Conservation (phyloP, 495 filamentous ascomycete genomes). For the Trichoderma gamsii region DNA sequence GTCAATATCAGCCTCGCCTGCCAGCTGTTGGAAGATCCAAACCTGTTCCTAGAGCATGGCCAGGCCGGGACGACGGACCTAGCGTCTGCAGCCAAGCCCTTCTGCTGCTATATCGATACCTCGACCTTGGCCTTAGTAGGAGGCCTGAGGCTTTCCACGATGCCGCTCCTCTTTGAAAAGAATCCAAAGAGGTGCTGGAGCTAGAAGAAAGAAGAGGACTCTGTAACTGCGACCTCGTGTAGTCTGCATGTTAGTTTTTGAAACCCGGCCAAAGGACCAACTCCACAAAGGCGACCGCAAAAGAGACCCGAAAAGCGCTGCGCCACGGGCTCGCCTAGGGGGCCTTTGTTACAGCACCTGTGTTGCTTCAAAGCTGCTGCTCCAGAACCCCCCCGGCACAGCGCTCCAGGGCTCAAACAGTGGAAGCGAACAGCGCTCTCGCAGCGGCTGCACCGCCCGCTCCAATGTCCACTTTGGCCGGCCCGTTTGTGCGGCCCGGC, state of each 20-base stretch:
- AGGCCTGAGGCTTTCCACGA: not conserved
- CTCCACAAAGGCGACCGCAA: slow-evolving; percentile 10
- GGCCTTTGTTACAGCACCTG: not conserved
- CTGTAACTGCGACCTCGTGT: too few species aligned
- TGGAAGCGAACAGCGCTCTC: not conserved
- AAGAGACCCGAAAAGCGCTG: not conserved
- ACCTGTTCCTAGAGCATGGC: slow-evolving; percentile 6
- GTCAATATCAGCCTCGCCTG: not conserved
- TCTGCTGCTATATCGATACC: slow-evolving; percentile 3
- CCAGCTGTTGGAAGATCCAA: not conserved
- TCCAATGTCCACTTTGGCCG: not conserved
- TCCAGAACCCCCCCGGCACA: not conserved
- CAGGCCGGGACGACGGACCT: not conserved
- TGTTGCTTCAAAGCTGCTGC: not conserved
- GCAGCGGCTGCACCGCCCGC: slow-evolving; percentile 7
- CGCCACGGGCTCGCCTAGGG: not conserved
- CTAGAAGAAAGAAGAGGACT: not conserved
- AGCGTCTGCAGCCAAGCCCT: not conserved
- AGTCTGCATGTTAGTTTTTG: not conserved
- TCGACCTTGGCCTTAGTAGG: not conserved
- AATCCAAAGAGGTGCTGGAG: not conserved
- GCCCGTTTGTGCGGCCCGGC: slow-evolving; percentile 11
- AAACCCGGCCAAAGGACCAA: not conserved
- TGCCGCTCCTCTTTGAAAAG: not conserved
- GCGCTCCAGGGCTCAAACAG: not conserved